Evolutionary conservation across 192 early-diverging fungal species (phyloP).

Genomic region (Linnemannia elongata): DNA sequence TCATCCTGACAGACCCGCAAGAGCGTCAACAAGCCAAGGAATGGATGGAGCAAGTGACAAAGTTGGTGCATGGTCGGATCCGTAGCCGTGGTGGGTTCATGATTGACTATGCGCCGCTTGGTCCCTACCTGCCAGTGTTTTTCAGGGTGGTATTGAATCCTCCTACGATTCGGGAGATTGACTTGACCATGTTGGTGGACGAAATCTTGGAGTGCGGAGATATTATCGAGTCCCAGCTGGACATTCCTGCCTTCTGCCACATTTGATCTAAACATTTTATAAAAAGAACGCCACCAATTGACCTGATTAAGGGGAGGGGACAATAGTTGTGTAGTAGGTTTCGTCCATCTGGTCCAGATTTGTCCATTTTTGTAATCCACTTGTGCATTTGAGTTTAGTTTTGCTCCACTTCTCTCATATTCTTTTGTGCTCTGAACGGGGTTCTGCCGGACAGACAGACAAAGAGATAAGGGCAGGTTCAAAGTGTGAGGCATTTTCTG

Average conservation of each 20-base stretch:
- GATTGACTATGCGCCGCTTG: conserved; percentile 78
- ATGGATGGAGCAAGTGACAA: conserved; percentile 58
- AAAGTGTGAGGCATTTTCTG: background rate
- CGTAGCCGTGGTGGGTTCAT: conserved; percentile 67
- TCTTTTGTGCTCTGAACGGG: background rate
- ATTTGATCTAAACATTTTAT: conserved; percentile 1
- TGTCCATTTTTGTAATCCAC: background rate
- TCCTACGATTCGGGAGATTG: conserved; percentile 67
- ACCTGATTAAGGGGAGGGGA: too few species aligned
- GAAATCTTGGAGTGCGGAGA: conserved; percentile 68
- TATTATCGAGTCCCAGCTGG: conserved; percentile 13
- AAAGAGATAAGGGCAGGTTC: background rate
- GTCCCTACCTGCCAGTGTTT: conserved; percentile 66
- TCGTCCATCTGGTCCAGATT: background rate
- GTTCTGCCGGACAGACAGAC: background rate
- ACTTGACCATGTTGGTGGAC: conserved; percentile 64
- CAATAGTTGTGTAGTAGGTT: too few species aligned
- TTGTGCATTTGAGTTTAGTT: background rate
- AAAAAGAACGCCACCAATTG: too few species aligned
- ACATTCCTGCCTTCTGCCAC: conserved; percentile 37
- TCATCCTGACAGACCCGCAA: conserved; percentile 35
- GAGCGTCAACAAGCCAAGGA: conserved; percentile 45
- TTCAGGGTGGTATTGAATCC: conserved; percentile 82
- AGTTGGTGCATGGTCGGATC: conserved; percentile 61
- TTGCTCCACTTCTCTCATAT: background rate